Evolutionary conservation across 1,284 basidiomycete species (phyloP).

Genomic region (Trichosporon faecale): DNA sequence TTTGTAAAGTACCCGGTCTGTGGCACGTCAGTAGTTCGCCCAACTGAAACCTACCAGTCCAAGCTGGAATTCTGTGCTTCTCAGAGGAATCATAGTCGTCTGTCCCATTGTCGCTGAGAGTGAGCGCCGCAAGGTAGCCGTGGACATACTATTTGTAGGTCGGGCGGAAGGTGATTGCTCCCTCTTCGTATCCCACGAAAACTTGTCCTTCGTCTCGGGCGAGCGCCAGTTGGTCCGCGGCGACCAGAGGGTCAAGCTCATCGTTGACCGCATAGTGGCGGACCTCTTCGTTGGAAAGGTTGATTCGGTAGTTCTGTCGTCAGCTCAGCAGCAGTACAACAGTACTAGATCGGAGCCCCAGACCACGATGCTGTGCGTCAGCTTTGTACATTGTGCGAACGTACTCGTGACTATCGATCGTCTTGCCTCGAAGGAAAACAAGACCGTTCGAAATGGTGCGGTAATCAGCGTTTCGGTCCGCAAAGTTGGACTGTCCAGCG

Average conservation of each 20-base stretch:
- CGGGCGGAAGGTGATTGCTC: slow-evolving; percentile 69
- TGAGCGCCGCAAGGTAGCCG: not conserved
- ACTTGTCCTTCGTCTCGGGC: slow-evolving; percentile 67
- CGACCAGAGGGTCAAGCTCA: slow-evolving; percentile 70
- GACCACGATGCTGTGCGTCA: slow-evolving; percentile 57
- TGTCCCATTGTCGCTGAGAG: slow-evolving; percentile 55
- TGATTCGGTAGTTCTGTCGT: slow-evolving; percentile 77
- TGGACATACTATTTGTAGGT: slow-evolving; percentile 53
- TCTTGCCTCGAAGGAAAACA: slow-evolving; percentile 84
- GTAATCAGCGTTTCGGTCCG: slow-evolving; percentile 91
- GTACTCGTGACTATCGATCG: slow-evolving; percentile 83
- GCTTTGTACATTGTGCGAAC: slow-evolving; percentile 31
- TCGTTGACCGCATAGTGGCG: slow-evolving; percentile 62
- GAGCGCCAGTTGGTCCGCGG: slow-evolving; percentile 76
- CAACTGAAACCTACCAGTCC: slow-evolving; percentile 68
- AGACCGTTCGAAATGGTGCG: slow-evolving; percentile 77
- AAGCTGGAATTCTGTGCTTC: slow-evolving; percentile 93
- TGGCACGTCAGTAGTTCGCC: not conserved
- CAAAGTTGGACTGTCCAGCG: slow-evolving; percentile 83
- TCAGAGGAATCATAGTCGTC: slow-evolving; percentile 92
- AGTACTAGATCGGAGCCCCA: slow-evolving; percentile 81
- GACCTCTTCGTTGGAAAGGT: slow-evolving; percentile 76
- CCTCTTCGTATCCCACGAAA: slow-evolving; percentile 84
- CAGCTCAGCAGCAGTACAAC: not conserved
- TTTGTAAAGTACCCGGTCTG: slow-evolving; percentile 87